phyloP scores from a whole-genome alignment of 192 early-diverging fungal species.

The Chytriomyces sp. region DNA sequence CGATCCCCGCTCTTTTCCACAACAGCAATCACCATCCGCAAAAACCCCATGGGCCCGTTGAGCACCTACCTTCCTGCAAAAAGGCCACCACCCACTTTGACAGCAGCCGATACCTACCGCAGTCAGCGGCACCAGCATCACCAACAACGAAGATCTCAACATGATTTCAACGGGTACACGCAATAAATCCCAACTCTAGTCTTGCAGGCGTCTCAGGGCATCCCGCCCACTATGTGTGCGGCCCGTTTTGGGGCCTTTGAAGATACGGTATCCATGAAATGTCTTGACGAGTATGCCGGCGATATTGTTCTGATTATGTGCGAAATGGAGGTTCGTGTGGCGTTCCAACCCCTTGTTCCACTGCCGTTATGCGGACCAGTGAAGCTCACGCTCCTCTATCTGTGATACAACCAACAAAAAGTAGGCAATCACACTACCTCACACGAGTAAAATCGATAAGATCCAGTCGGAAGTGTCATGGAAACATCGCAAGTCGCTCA shows the following conservation, averaged over 20 bases:
- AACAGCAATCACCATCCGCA: not conserved
- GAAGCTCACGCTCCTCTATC: not conserved
- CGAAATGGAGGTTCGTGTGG: slow-evolving; percentile 20
- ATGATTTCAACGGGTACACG: not conserved
- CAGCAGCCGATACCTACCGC: not conserved
- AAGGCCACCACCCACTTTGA: not conserved
- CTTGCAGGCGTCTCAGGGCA: not conserved
- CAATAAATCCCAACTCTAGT: not conserved
- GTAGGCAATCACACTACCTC: slow-evolving; percentile 5
- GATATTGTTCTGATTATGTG: slow-evolving; percentile 11
- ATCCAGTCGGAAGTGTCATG: slow-evolving; percentile 53
- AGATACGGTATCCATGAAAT: slow-evolving; percentile 1
- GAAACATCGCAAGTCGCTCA: slow-evolving; percentile 51
- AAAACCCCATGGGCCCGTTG: not conserved
- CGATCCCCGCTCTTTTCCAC: not conserved
- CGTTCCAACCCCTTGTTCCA: not conserved
- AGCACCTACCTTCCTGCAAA: too few species aligned
- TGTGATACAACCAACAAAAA: not conserved
- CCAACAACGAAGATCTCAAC: not conserved
- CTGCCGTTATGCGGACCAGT: not conserved
- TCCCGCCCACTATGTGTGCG: not conserved
- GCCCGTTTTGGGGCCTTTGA: slow-evolving; percentile 19
- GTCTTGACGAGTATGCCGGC: slow-evolving; percentile 12
- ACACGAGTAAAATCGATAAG: slow-evolving; percentile 16
- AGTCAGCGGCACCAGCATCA: not conserved